Percentiles rank a stretch among this genome's conserved stretches.
These are phyloP conservation scores for Penicillium corylophilum DNA, from an alignment of 2,329 filamentous ascomycete species.

Conservation along the genomic window DNA sequence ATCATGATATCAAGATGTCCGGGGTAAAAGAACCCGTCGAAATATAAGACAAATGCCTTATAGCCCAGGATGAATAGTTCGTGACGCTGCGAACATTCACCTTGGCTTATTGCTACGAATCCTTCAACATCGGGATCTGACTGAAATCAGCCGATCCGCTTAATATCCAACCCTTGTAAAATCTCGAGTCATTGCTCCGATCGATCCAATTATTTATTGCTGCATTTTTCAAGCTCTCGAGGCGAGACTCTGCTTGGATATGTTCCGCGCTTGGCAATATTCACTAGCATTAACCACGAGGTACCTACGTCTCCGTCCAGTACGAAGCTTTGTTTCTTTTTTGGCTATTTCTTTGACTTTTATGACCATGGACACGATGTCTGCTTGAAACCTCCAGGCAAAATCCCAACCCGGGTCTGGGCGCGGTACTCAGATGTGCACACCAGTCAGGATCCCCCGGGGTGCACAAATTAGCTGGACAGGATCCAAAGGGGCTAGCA, in stretches of 20 bases:
- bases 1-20: not conserved
- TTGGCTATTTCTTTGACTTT: not conserved
- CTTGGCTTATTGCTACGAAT: not conserved
- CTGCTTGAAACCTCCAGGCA: conserved; percentile 7
- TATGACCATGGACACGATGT: not conserved
- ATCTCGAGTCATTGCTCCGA: not conserved
- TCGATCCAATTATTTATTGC: not conserved
- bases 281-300: not conserved
- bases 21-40: not conserved
- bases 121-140: not conserved
- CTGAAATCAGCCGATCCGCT: not conserved
- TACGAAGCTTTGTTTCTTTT: not conserved
- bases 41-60: not conserved
- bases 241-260: not conserved
- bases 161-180: not conserved
- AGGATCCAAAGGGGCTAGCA: conserved; percentile 8
- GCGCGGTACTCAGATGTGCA: conserved; percentile 3
- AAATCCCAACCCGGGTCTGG: conserved; percentile 2
- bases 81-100: not conserved
- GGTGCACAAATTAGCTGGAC: conserved; percentile 12
- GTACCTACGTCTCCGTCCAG: not conserved
- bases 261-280: not conserved
- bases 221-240: not conserved
- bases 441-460: conserved; percentile 7
- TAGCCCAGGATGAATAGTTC: not conserved